Conservation (phyloP, 805 yeast genomes). For the Candida gorgasii region DNA sequence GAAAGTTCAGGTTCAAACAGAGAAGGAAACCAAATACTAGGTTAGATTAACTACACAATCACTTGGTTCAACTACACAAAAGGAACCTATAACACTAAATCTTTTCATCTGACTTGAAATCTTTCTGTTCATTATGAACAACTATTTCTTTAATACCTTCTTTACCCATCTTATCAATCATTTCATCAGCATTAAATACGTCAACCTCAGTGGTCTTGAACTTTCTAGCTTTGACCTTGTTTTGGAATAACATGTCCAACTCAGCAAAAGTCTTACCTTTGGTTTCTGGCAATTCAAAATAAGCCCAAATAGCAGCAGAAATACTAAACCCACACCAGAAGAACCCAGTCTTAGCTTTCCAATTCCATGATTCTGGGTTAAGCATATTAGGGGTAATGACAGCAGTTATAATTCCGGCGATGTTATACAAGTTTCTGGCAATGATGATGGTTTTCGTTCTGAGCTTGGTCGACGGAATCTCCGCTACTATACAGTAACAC, state of each 20-base stretch:
- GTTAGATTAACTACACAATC: no score
- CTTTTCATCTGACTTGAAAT: no score
- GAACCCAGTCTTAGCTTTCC: constrained; percentile 47
- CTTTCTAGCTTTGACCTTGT: constrained; percentile 41
- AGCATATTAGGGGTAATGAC: constrained; percentile 42
- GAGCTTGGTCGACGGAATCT: constrained; percentile 33
- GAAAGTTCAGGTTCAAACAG: no score
- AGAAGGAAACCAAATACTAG: no score
- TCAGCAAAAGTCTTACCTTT: constrained; percentile 59
- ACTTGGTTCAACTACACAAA: no score
- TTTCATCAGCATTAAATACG: no score
- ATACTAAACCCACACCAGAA: constrained; percentile 41
- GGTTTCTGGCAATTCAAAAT: constrained; percentile 60
- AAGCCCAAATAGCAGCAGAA: constrained; percentile 40
- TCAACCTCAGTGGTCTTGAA: constrained; percentile 41
- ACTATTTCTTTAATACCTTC: no score
- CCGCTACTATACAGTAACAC: constrained; percentile 40
- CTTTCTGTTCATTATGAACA: no score
- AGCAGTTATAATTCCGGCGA: constrained; percentile 31
- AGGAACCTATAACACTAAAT: no score
- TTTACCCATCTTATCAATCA: no score
- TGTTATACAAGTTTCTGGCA: constrained; percentile 39
- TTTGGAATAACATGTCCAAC: constrained; percentile 52
- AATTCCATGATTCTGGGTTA: constrained; percentile 45
- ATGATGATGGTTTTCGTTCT: constrained; percentile 38